phyloP scores from a whole-genome alignment of 768 basidiomycete genomes.

The Suillus fuscotomentosus region DNA sequence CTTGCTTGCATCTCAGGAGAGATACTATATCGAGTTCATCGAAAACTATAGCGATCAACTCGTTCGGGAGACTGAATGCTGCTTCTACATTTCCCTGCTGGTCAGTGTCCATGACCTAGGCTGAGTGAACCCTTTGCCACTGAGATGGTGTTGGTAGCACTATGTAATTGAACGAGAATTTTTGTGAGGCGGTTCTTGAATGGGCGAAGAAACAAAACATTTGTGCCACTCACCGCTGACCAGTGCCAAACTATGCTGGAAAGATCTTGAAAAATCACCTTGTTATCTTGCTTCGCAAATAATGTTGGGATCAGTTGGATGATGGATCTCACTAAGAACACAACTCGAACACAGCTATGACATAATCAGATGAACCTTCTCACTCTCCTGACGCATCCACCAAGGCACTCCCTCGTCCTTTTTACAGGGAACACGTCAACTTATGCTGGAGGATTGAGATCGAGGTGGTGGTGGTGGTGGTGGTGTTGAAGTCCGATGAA shows the following conservation, averaged over 20 bases:
- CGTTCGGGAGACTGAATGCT: conserved; percentile 28
- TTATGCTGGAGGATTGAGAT: too few species aligned
- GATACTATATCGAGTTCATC: conserved; percentile 27
- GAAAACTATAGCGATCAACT: conserved; percentile 25
- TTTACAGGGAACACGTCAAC: too few species aligned
- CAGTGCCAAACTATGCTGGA: neutral
- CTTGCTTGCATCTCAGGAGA: conserved; percentile 27
- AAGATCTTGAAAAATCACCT: neutral
- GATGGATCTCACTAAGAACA: too few species aligned
- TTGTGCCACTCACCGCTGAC: neutral
- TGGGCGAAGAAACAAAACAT: neutral
- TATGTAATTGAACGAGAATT: neutral
- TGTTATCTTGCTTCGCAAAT: too few species aligned
- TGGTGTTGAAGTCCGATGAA: too few species aligned
- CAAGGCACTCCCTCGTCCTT: too few species aligned
- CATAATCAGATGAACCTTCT: too few species aligned
- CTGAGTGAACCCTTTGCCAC: neutral
- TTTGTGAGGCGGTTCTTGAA: neutral
- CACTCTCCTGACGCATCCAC: too few species aligned
- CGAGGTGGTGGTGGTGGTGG: too few species aligned
- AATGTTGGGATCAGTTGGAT: too few species aligned
- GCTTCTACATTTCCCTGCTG: conserved; percentile 5
- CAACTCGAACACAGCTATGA: too few species aligned
- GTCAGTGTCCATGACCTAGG: neutral
- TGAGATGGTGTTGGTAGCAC: neutral